Base-by-base conservation (phyloP, 2,329 filamentous ascomycete genomes). In the Trichophyton verrucosum region DNA sequence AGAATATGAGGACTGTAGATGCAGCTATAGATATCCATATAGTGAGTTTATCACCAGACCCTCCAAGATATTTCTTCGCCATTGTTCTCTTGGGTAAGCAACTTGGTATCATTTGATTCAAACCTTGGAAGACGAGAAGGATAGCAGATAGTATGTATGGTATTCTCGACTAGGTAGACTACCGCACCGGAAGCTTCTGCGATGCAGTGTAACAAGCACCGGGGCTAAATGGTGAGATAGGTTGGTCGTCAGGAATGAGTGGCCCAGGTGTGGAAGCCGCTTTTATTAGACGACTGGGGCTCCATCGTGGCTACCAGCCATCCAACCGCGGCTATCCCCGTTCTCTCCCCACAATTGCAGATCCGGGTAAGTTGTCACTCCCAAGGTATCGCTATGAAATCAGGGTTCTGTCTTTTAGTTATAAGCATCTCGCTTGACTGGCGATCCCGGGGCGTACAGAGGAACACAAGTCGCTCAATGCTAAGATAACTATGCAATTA, bases 11-110 rank as follows among this genome's bases (percentile, higher is more conserved):
- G 3, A 80, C 77, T 0, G 77, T 81, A 1, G 74, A 77, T 0
- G 78, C 77, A 11, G 78, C 77, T 17, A 81, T 70, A 3, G 76
- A 78, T 47, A 81, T 80, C 78, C 78, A 80, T 15, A 81, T 71
- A 0, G 78, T 81, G n/a, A 81, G 71, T 30, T 71, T 68, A 62
- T 78, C 74, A 36, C 79, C 79, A 47, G 77, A 79, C 38, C 78
- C 78, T 63, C 78, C 79, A 57, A 80, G 74, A 62, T 80, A 81
- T 65, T 75, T 77, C 51, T 75, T 74, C 33, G 73, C 73, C 76
- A 81, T 75, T 57, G 13, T 15, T 57, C 33, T n/a, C 1, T 9
- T 40, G 15, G 33, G 27, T 8, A 8, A 38, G 7, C n/a, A 46
- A 20, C 11, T 11, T 47, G 33, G 33, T 33, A 40, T 20, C 15